phyloP scores from a whole-genome alignment of 768 basidiomycete species.

The Mrakia gelida region DNA sequence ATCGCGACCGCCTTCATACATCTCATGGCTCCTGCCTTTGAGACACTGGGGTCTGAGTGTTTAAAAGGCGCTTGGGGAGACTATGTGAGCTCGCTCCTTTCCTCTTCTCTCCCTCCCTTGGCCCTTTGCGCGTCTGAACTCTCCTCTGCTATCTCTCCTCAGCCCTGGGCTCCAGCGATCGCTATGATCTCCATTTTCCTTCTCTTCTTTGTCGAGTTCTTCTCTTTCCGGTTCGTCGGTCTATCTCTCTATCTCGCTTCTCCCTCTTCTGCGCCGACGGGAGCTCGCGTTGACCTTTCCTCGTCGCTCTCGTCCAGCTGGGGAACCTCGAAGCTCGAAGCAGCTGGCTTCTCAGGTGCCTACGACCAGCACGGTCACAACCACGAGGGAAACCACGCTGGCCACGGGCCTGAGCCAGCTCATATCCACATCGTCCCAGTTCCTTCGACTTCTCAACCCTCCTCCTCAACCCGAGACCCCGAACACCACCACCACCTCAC shows the following conservation, averaged over 20 bases:
- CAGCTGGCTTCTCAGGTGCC: slow-evolving; percentile 10
- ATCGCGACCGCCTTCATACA: slow-evolving; percentile 55
- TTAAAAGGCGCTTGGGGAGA: slow-evolving; percentile 62
- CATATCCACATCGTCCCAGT: neutral
- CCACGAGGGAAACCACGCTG: slow-evolving; percentile 10
- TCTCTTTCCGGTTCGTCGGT: slow-evolving; percentile 13
- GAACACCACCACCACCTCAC: slow-evolving; percentile 8
- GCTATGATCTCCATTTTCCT: slow-evolving; percentile 64
- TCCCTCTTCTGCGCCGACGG: no score
- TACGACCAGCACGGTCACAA: slow-evolving; percentile 29
- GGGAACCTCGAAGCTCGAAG: slow-evolving; percentile 27
- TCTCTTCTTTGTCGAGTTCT: slow-evolving; percentile 28
- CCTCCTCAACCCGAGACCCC: neutral
- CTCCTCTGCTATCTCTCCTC: slow-evolving; percentile 5
- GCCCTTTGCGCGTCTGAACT: slow-evolving; percentile 2
- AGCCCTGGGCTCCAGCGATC: slow-evolving; percentile 80
- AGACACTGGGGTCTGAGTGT: slow-evolving; percentile 66
- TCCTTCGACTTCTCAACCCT: neutral
- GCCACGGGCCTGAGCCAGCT: slow-evolving; percentile 22
- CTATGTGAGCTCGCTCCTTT: slow-evolving; percentile 57
- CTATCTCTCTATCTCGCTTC: no score
- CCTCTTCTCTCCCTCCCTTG: slow-evolving; percentile 20
- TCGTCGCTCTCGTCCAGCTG: neutral
- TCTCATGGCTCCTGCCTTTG: slow-evolving; percentile 68
- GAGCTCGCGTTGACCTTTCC: neutral